A percentile compares a stretch with the other conserved stretches of the same genome.
Conservation (phyloP, 352 stramenopile genomes). For the Blastocystis sp. region DNA sequence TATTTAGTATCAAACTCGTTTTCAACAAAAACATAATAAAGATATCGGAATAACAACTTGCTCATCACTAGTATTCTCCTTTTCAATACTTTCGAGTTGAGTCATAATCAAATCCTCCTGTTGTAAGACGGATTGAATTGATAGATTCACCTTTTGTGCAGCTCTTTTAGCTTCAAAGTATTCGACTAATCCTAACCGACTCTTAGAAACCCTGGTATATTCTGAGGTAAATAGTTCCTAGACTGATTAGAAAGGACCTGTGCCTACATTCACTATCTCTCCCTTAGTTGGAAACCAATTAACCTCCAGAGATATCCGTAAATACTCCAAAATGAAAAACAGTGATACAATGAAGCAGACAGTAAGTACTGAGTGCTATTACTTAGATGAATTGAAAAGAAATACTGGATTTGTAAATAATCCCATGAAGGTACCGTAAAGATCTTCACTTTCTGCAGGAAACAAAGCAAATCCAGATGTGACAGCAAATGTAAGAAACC, state of each 20-base stretch:
- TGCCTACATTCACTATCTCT: constrained; percentile 16
- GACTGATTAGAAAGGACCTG: not conserved
- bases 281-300: not conserved
- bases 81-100: constrained; percentile 51
- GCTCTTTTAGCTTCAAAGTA: not conserved
- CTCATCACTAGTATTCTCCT: not conserved
- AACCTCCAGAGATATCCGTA: not conserved
- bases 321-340: not conserved
- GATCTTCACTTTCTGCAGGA: constrained; percentile 30
- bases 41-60: constrained; percentile 26
- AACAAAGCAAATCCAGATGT: constrained; percentile 14
- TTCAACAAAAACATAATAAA: constrained; percentile 1
- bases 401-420: not conserved
- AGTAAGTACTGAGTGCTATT: not conserved
- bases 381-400: not conserved
- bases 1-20: not conserved
- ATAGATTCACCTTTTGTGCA: constrained; percentile 8
- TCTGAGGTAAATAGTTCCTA: constrained; percentile 22
- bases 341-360: constrained; percentile 30
- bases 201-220: not conserved
- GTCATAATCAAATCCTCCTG: constrained; percentile 11
- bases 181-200: not conserved
- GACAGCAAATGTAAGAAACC: not conserved
- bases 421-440: constrained; percentile 33
- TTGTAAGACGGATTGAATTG: constrained; percentile 32